phyloP scores from a whole-genome alignment of 148 eudicot genomes.

The Simmondsia chinensis region DNA sequence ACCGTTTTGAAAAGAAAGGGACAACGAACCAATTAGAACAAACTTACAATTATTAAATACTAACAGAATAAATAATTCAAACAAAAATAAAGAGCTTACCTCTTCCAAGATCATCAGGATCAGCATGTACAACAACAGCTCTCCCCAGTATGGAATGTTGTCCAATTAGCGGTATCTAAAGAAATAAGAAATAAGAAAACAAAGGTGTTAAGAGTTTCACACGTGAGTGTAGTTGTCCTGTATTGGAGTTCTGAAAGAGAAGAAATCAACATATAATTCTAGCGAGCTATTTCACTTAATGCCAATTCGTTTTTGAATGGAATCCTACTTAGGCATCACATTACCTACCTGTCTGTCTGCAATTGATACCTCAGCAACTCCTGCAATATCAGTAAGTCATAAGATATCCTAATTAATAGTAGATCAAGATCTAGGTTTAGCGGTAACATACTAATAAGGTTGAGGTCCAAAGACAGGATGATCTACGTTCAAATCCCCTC shows the following conservation, averaged over 20 bases:
- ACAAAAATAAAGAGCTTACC: constrained; percentile 25
- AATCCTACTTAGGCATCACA: neutral
- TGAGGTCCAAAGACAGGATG: too few species aligned
- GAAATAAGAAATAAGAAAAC: neutral
- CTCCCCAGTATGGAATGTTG: constrained; percentile 82
- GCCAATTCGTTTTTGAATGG: too few species aligned
- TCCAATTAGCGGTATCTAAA: constrained; percentile 64
- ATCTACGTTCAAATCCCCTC: too few species aligned
- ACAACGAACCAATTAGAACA: too few species aligned
- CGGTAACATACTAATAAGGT: too few species aligned
- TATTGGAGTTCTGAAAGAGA: too few species aligned
- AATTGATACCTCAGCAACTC: constrained; percentile 71
- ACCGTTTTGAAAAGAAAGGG: neutral
- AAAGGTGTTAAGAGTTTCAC: neutral
- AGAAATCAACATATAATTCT: too few species aligned
- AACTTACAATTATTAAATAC: neutral
- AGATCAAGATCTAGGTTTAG: too few species aligned
- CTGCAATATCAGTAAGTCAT: constrained; percentile 22
- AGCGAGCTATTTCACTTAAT: too few species aligned
- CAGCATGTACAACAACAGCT: constrained; percentile 93
- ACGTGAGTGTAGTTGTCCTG: too few species aligned
- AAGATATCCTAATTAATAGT: neutral
- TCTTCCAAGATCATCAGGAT: constrained; percentile 88
- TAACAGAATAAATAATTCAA: neutral
- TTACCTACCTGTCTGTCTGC: constrained; percentile 47